Percentiles rank a stretch among this genome's conserved stretches.
These are phyloP conservation scores for Corynascus novoguineensis DNA, from an alignment of 495 filamentous ascomycete species.

Conservation along the genomic window DNA sequence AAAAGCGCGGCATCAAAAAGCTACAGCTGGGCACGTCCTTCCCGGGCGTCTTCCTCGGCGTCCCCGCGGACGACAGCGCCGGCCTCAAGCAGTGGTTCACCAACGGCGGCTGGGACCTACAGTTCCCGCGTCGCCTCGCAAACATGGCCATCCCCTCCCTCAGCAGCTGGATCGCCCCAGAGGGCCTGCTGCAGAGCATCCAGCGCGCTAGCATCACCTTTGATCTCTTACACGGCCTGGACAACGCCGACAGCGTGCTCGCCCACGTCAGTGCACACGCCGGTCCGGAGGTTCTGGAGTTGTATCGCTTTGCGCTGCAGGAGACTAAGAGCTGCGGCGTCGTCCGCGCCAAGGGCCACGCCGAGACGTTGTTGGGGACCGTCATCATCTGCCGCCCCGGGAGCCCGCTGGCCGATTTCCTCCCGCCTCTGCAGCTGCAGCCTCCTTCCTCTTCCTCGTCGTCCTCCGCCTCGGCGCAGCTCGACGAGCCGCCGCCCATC, in stretches of 20 bases:
- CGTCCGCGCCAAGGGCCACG: conserved; percentile 68
- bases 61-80: conserved; percentile 52
- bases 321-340: conserved; percentile 71
- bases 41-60: conserved; percentile 73
- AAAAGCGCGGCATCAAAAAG: conserved; percentile 59
- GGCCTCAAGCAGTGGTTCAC: conserved; percentile 53
- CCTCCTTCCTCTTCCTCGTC: too few relatives aligned
- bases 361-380: conserved; percentile 69
- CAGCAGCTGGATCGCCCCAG: conserved; percentile 65
- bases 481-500: conserved; percentile 44
- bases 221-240: conserved; percentile 75
- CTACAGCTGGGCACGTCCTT: conserved; percentile 75
- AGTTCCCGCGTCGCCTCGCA: conserved; percentile 49
- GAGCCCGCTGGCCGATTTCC: conserved; percentile 59
- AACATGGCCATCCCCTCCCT: conserved; percentile 62
- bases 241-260: conserved; percentile 68
- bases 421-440: conserved; percentile 59
- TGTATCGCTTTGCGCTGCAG: conserved; percentile 71
- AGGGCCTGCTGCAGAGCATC: conserved; percentile 64
- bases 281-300: conserved; percentile 73
- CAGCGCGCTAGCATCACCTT: conserved; percentile 63
- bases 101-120: conserved; percentile 44
- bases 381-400: conserved; percentile 72
- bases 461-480: too few relatives aligned
- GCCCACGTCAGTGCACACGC: conserved; percentile 70